Evolutionary conservation across 495 filamentous ascomycete genomes (phyloP).

Genomic region (Copromyces sp.): DNA sequence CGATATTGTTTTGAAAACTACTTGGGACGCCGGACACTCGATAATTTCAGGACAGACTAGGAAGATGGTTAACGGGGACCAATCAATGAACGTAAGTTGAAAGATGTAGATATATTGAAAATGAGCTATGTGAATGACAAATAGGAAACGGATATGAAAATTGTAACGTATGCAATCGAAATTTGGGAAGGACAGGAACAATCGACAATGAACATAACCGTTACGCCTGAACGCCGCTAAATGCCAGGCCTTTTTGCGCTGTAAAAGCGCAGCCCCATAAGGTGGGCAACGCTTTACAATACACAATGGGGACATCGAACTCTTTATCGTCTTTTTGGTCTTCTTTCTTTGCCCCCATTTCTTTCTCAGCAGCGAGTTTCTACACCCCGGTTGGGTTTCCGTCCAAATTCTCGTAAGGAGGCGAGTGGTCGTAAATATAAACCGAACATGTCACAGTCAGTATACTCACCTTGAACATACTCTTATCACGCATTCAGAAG

Average conservation of each 20-base stretch:
- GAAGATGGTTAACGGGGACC: background rate
- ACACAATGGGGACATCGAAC: background rate
- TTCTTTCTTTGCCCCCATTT: background rate
- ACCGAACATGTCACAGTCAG: too few relatives aligned
- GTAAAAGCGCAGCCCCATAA: background rate
- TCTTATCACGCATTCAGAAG: too few relatives aligned
- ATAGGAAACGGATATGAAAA: too few relatives aligned
- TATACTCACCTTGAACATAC: too few relatives aligned
- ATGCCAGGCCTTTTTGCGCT: background rate
- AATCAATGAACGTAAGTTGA: background rate
- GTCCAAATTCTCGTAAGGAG: too few relatives aligned
- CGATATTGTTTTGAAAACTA: background rate
- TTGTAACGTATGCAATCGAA: too few relatives aligned
- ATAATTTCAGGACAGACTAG: rapidly evolving
- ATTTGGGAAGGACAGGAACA: background rate
- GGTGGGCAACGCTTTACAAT: too few relatives aligned
- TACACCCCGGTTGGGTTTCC: too few relatives aligned
- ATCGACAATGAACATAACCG: background rate
- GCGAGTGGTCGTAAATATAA: too few relatives aligned
- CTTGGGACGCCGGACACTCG: background rate
- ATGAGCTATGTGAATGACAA: too few relatives aligned
- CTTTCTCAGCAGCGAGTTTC: too few relatives aligned
- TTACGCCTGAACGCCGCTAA: background rate
- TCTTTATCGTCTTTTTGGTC: background rate
- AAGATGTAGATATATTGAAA: too few relatives aligned